Base-by-base conservation (phyloP, 495 filamentous ascomycete genomes). In the Delitschia confertaspora region DNA sequence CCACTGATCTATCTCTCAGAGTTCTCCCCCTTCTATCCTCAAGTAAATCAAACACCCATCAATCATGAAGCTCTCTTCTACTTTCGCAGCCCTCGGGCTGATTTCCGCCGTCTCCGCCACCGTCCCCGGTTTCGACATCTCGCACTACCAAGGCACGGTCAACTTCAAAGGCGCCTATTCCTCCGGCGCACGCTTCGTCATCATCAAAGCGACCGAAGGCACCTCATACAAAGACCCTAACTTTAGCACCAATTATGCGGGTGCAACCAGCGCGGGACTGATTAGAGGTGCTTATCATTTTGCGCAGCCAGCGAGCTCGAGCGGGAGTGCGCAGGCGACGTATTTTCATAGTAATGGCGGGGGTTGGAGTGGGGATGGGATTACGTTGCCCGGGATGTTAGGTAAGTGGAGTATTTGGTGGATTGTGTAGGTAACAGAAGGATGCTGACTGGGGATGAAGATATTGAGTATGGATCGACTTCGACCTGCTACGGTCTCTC, bases 161-260 rank as follows among this genome's bases (percentile, higher is more conserved):
- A 60, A 82, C 65, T 82, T 75, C 51, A 54, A 59, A 0, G 62
- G 57, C 13, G 78, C 77, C 2, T 76, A 80, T 45, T 59, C 40
- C 16, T 51, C 64, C 13, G 78, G 78, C 16, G 73, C 75, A 10
- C 72, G 76, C 14, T 83, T 82, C 44, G 78, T 79, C 49, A 78
- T 80, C 31, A 79, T 82, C 65, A 83, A 83, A 69, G 78, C 78
- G 2, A 80, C 78, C 5, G 74, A 80, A 48, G 74, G 75, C 6
- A 77, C 70, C 22, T 63, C 53, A 17, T 79, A 73, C 54, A 67
- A 49, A 19, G 70, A 76, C 59, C 60, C 65, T 34, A 55, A 36
- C 8, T 81, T 80, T 63, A 68, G 66, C 18, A 58, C 51, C 38
- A 75, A 82, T 55, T 78, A 77, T 47, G 54, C 43, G 4, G 68